Evolutionary conservation across 371 early-diverging fungal species (phyloP).

Genomic region (Gilbertella persicaria): DNA sequence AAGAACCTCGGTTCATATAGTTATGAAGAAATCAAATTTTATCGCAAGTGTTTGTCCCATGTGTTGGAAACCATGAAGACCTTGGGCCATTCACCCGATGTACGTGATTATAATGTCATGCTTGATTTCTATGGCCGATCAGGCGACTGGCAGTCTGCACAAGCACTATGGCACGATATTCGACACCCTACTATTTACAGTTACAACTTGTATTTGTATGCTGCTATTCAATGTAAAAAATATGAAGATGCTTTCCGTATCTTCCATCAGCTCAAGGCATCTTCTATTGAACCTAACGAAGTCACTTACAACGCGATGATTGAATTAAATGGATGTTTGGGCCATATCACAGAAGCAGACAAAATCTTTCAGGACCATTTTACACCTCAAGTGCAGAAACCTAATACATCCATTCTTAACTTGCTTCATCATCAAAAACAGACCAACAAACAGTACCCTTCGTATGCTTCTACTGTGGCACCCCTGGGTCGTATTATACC

Average conservation of each 20-base stretch:
- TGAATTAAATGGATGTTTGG: slow-evolving; percentile 40
- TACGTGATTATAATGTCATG: slow-evolving; percentile 51
- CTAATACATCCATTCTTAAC: slow-evolving; percentile 2
- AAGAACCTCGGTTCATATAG: slow-evolving; percentile 27
- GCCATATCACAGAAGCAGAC: slow-evolving; percentile 34
- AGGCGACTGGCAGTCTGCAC: slow-evolving; percentile 32
- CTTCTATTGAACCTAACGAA: slow-evolving; percentile 28
- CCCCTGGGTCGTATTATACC: slow-evolving; percentile 17
- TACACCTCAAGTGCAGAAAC: slow-evolving; percentile 2
- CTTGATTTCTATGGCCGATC: slow-evolving; percentile 42
- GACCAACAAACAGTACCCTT: not conserved
- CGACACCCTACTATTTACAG: slow-evolving; percentile 24
- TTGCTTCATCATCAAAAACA: slow-evolving; percentile 3
- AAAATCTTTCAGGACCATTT: slow-evolving; percentile 30
- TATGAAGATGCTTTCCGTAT: slow-evolving; percentile 31
- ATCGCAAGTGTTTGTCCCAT: slow-evolving; percentile 29
- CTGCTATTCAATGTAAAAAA: slow-evolving; percentile 32
- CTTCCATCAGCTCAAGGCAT: slow-evolving; percentile 22
- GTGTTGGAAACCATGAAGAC: slow-evolving; percentile 33
- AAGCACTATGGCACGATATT: slow-evolving; percentile 27
- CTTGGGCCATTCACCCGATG: slow-evolving; percentile 16
- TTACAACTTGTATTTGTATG: slow-evolving; percentile 44
- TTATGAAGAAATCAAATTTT: slow-evolving; percentile 26
- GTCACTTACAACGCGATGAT: slow-evolving; percentile 43
- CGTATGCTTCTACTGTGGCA: slow-evolving; percentile 6